Percentiles rank a stretch among this genome's conserved stretches.
phyloP scores from a whole-genome alignment of 73 alveolate species.

The Paramecium pentaurelia region DNA sequence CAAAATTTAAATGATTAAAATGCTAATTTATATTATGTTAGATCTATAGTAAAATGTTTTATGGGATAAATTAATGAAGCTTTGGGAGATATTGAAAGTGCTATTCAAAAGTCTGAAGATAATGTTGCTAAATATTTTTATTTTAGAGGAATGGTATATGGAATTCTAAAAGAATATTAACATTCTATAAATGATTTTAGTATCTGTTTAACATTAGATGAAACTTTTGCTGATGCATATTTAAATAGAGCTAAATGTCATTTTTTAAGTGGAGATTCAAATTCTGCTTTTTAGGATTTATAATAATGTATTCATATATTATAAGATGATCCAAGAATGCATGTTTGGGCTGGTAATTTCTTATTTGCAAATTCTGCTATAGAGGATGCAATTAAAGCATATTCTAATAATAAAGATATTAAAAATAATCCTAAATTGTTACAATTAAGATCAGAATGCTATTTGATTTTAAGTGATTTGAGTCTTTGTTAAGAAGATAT shows the following conservation, averaged over 20 bases:
- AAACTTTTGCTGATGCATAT: conserved; percentile 58
- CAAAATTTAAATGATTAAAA: conserved; percentile 42
- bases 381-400: conserved; percentile 68
- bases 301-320: conserved; percentile 40
- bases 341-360: conserved; percentile 68
- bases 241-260: conserved; percentile 63
- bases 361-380: conserved; percentile 58
- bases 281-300: conserved; percentile 54
- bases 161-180: conserved; percentile 18
- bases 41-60: conserved; percentile 58
- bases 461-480: conserved; percentile 21
- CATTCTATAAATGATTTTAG: conserved; percentile 62
- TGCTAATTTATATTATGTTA: conserved; percentile 56
- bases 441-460: conserved; percentile 58
- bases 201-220: conserved; percentile 55
- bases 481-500: conserved; percentile 44
- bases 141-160: conserved; percentile 64
- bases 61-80: conserved; percentile 46
- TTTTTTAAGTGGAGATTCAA: conserved; percentile 51
- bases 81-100: conserved; percentile 53
- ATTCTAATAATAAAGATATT: conserved; percentile 46
- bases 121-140: conserved; percentile 61
- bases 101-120: conserved; percentile 67
- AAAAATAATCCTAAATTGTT: conserved; percentile 8
- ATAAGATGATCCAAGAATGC: conserved; percentile 64